Base-by-base conservation (phyloP, 2,329 filamentous ascomycete genomes). In the Neofusicoccum parvum region DNA sequence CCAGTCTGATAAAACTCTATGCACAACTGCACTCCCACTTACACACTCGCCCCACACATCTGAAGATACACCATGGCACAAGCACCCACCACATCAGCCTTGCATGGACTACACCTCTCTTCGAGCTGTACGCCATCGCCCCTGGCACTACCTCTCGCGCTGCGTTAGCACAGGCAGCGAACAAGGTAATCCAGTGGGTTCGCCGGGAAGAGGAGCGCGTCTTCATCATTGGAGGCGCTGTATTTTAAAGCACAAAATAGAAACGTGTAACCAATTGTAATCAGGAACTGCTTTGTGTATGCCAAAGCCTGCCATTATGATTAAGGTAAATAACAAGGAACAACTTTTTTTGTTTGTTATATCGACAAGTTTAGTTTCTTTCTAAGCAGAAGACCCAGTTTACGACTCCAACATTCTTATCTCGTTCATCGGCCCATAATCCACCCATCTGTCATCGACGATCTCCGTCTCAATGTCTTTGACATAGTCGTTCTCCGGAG, bases 221-320 rank as follows among this genome's bases (percentile, higher is more conserved):
- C 5, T 99, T 99, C 74, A 97, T 99, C 67, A 95, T 99, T 74
- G 95, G 95, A 1, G 96, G 95, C n/a, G 95, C 94, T 49, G 94
- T 98, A 20, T 84, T 84, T 68, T 84, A 48, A 56, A 36, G 3
- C 3, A n/a, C 32, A 41, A 12, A 32, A 32, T 63, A 51, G 20
- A 45, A 39, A 6, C 7, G 10, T 60, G 43, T 48, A 37, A 60
- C 48, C 9, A 15, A 45, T 15, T 10, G n/a, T 6, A 14, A 5
- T 34, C 5, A 3, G 27, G 27, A 32, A 32, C 27, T 32, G 27
- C 27, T 32, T 32, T 32, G 5, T 32, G 27, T 32, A 32, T 32
- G 27, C 27, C 27, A 32, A 32, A 32, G 27, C 27, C 27, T 32
- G 6, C 27, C 27, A 32, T 32, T 32, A n/a, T 20, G 11, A 9